These are phyloP conservation scores for Sanghuangporus sanghuang DNA, from an alignment of 1,284 basidiomycete species.

Conservation along the genomic window DNA sequence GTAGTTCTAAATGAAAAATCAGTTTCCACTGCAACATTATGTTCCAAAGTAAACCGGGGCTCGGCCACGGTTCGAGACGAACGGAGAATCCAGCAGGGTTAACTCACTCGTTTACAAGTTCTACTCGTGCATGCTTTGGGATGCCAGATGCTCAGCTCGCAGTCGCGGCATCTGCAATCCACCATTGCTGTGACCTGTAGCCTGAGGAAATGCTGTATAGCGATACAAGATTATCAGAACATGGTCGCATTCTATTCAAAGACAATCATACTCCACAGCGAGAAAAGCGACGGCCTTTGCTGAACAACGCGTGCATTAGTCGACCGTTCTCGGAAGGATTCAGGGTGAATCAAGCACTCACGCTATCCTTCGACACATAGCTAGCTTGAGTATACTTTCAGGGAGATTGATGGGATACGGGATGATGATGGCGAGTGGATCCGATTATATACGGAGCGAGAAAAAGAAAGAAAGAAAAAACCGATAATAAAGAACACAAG, in stretches of 20 bases:
- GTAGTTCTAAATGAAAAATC: constrained; percentile 35
- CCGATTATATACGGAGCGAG: not conserved
- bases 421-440: not conserved
- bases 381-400: not conserved
- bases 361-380: constrained; percentile 56
- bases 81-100: not conserved
- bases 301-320: constrained; percentile 26
- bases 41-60: not conserved
- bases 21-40: not conserved
- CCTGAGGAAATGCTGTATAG: constrained; percentile 62
- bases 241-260: not conserved
- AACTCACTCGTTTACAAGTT: constrained; percentile 47
- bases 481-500: not conserved
- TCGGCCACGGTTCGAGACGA: not conserved
- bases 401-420: not conserved
- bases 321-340: constrained; percentile 15
- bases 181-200: constrained; percentile 62
- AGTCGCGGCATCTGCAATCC: constrained; percentile 57
- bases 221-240: constrained; percentile 3
- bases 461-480: not conserved
- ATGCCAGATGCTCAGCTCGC: constrained; percentile 60
- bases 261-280: constrained; percentile 49
- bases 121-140: constrained; percentile 45
- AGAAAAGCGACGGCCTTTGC: constrained; percentile 67
- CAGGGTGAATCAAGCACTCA: constrained; percentile 28